Evolutionary conservation across 116 monocot species (phyloP).

Genomic region (Zostera marina): DNA sequence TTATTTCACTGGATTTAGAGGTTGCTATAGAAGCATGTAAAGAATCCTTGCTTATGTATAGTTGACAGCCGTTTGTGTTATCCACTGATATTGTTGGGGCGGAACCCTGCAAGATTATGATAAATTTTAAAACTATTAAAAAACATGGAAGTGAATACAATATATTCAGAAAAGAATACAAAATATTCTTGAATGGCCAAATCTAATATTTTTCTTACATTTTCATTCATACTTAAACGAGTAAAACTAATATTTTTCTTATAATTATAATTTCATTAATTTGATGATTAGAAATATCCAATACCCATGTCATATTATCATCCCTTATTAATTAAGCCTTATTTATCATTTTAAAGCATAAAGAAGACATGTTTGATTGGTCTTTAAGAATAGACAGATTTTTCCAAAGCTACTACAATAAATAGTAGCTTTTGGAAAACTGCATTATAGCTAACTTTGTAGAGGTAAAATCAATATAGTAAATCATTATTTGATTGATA

Average conservation of each 20-base stretch:
- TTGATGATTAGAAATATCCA: too few relatives aligned
- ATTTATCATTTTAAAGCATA: too few relatives aligned
- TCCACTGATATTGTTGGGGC: slow-evolving; percentile 93
- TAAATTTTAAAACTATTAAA: neutral
- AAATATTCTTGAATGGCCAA: too few relatives aligned
- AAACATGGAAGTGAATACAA: neutral
- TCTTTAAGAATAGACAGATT: too few relatives aligned
- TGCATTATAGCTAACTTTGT: neutral
- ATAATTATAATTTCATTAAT: too few relatives aligned
- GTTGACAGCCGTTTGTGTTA: slow-evolving; percentile 75
- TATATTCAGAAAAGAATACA: neutral
- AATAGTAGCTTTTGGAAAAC: neutral
- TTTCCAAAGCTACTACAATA: neutral
- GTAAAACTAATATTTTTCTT: neutral
- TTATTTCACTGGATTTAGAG: slow-evolving; percentile 87
- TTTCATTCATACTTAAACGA: neutral
- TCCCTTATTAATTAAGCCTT: too few relatives aligned
- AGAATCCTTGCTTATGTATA: slow-evolving; percentile 77
- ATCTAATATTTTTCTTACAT: neutral
- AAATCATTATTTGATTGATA: too few relatives aligned
- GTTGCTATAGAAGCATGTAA: slow-evolving; percentile 71
- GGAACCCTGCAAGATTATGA: slow-evolving; percentile 40
- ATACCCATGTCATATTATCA: too few relatives aligned
- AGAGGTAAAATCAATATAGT: too few relatives aligned
- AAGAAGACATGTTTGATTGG: too few relatives aligned